A percentile compares a stretch with the other conserved stretches of the same genome.
phyloP scores from a whole-genome alignment of 73 alveolate genomes.

The Blepharisma japonicum region DNA sequence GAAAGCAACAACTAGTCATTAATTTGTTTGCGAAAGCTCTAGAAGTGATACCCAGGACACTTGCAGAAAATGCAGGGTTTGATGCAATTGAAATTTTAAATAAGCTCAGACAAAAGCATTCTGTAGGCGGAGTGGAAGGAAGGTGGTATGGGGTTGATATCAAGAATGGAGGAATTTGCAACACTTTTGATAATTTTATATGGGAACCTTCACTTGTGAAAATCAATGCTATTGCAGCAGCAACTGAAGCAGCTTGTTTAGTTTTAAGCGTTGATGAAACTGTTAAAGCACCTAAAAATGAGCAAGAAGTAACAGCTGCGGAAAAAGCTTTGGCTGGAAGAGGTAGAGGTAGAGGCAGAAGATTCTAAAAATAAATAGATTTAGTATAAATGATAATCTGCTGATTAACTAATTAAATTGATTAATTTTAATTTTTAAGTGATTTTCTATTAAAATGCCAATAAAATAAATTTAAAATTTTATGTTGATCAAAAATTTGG shows the following conservation, averaged over 20 bases:
- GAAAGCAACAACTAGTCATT: slow-evolving; percentile 87
- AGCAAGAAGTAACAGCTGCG: slow-evolving; percentile 33
- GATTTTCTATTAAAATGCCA: no score
- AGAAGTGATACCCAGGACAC: slow-evolving; percentile 93
- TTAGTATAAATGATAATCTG: no score
- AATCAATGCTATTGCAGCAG: slow-evolving; percentile 77
- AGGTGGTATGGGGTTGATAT: slow-evolving; percentile 96
- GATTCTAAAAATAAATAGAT: slow-evolving; percentile 8
- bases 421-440: no score
- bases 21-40: slow-evolving; percentile 91
- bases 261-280: slow-evolving; percentile 94
- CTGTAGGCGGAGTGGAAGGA: slow-evolving; percentile 77
- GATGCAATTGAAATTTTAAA: slow-evolving; percentile 63
- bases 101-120: slow-evolving; percentile 92
- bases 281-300: slow-evolving; percentile 81
- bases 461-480: no score
- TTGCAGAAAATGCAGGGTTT: slow-evolving; percentile 96
- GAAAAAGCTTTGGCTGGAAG: slow-evolving; percentile 5
- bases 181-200: slow-evolving; percentile 64
- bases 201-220: slow-evolving; percentile 85
- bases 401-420: no score
- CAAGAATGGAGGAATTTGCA: slow-evolving; percentile 55
- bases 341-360: slow-evolving; percentile 24
- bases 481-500: no score
- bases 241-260: slow-evolving; percentile 92